A percentile compares a stretch with the other conserved stretches of the same genome.
phyloP scores from a whole-genome alignment of 306 rosid genomes.

The Coriaria nepalensis region DNA sequence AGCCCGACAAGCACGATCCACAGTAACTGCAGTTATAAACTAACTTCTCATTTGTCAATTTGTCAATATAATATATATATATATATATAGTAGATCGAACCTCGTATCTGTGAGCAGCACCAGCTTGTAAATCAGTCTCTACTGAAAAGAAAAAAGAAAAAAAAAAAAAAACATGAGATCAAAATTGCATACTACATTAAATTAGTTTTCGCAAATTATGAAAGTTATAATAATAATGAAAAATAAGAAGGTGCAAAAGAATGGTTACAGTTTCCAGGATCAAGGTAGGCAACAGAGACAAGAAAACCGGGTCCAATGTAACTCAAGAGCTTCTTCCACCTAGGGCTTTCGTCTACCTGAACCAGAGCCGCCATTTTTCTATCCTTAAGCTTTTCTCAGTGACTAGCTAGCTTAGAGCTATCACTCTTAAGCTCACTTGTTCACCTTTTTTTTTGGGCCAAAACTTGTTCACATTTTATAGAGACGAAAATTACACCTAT shows the following conservation, averaged over 20 bases:
- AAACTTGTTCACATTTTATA: too few species aligned
- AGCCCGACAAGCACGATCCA: constrained; percentile 15
- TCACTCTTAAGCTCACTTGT: too few species aligned
- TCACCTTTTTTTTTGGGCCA: too few species aligned
- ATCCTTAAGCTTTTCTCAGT: too few species aligned
- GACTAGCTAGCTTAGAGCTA: too few species aligned
- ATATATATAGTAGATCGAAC: too few species aligned
- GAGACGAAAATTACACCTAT: too few species aligned
- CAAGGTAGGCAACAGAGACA: constrained; percentile 15
- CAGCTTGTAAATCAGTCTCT: constrained; percentile 13
- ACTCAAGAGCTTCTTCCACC: constrained; percentile 11
- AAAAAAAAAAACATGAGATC: too few species aligned
- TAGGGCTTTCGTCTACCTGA: constrained; percentile 9
- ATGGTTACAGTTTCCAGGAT: constrained; percentile 14
- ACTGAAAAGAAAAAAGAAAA: constrained; percentile 1
- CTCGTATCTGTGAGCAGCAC: constrained; percentile 15
- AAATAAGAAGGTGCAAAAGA: background rate
- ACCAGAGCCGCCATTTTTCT: constrained; percentile 12
- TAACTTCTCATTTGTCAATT: too few species aligned
- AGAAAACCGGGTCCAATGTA: constrained; percentile 12
- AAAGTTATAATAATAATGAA: background rate
- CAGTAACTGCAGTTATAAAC: constrained; percentile 5
- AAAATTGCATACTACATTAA: too few species aligned
- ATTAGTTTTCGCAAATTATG: background rate
- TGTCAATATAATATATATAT: background rate